Percentiles rank a stretch among this genome's conserved stretches.
Evolutionary conservation across 192 early-diverging fungal genomes (phyloP).

Genomic region (Coemansia sp.): DNA sequence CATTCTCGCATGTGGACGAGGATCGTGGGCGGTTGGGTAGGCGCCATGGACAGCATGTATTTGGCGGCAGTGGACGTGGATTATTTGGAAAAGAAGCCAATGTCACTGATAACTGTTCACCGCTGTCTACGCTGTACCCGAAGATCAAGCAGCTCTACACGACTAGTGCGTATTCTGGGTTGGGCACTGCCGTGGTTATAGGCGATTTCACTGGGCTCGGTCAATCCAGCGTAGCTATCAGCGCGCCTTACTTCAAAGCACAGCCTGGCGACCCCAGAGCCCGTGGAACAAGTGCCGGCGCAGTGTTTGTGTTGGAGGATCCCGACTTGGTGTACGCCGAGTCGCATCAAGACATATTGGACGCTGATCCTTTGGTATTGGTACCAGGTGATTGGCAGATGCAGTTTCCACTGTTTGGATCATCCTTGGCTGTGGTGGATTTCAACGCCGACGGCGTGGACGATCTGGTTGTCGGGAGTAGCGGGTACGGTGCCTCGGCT

Average conservation of each 20-base stretch:
- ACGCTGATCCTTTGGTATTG: slow-evolving; percentile 45
- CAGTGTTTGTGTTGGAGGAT: slow-evolving; percentile 58
- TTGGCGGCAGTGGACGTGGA: slow-evolving; percentile 1
- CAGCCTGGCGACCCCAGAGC: neutral
- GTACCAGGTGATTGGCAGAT: slow-evolving; percentile 6
- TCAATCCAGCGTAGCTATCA: slow-evolving; percentile 61
- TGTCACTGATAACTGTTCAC: slow-evolving; percentile 12
- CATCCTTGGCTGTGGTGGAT: slow-evolving; percentile 75
- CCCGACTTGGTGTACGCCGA: slow-evolving; percentile 13
- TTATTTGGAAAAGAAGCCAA: neutral
- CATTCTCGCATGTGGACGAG: neutral
- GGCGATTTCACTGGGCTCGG: slow-evolving; percentile 79
- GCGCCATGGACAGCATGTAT: slow-evolving; percentile 21
- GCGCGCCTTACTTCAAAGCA: slow-evolving; percentile 62
- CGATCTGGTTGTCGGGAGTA: slow-evolving; percentile 74
- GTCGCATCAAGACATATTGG: slow-evolving; percentile 52
- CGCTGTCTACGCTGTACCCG: slow-evolving; percentile 52
- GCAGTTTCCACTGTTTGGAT: slow-evolving; percentile 68
- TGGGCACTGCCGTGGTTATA: slow-evolving; percentile 65
- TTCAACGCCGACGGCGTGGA: slow-evolving; percentile 86
- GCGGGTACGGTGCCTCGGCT: slow-evolving; percentile 56
- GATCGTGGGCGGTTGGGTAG: neutral
- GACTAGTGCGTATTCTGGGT: slow-evolving; percentile 59
- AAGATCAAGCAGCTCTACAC: slow-evolving; percentile 51
- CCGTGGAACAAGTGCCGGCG: slow-evolving; percentile 41